A percentile compares a stretch with the other conserved stretches of the same genome.
phyloP scores from a whole-genome alignment of 305 asterid genomes.

The Fraxinus xanthoxyloides region DNA sequence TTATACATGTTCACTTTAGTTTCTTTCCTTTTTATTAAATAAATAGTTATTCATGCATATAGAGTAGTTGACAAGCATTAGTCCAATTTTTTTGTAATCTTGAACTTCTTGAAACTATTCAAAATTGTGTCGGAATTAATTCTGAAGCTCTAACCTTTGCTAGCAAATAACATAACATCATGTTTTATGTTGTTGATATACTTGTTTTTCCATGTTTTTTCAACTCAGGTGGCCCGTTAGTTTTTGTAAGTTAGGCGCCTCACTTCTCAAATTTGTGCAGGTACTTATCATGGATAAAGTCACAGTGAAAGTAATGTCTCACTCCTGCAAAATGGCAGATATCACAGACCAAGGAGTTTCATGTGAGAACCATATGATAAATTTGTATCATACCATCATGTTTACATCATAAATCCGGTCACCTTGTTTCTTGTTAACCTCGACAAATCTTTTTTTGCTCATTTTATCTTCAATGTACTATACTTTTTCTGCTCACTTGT shows the following conservation, averaged over 20 bases:
- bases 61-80: not conserved
- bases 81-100: not conserved
- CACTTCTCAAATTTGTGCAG: slow-evolving; percentile 39
- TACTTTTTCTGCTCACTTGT: not conserved
- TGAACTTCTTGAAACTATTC: not conserved
- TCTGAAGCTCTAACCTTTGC: not conserved
- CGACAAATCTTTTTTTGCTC: not conserved
- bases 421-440: slow-evolving; percentile 8
- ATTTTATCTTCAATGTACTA: not conserved
- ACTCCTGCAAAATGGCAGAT: slow-evolving; percentile 96
- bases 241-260: not conserved
- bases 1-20: not conserved
- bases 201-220: not conserved
- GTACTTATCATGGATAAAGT: slow-evolving; percentile 99
- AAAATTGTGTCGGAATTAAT: not conserved
- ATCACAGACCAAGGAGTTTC: slow-evolving; percentile 96
- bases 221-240: not conserved
- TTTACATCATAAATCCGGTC: slow-evolving; percentile 7
- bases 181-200: not conserved
- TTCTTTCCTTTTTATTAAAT: not conserved
- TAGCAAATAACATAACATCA: not conserved
- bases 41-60: not conserved
- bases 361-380: slow-evolving; percentile 47
- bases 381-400: slow-evolving; percentile 3
- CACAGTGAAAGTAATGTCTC: slow-evolving; percentile 89